Conservation (phyloP, 148 eudicot genomes). For the Rhododendron molle region DNA sequence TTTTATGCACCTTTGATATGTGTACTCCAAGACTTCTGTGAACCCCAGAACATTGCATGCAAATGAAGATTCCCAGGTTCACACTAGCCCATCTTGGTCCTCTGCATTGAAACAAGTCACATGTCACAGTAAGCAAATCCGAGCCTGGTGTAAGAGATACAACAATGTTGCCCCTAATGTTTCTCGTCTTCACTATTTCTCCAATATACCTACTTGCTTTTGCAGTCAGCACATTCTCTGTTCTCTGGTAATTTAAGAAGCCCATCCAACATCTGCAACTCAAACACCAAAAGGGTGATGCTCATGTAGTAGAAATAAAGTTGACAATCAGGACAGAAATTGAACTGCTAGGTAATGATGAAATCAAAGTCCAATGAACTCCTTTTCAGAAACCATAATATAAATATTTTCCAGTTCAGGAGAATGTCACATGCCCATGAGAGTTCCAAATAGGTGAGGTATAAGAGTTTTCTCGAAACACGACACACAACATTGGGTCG, state of each 20-base stretch:
- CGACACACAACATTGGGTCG: not conserved
- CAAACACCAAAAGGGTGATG: not conserved
- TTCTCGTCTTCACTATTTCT: not conserved
- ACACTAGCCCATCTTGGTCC: conserved; percentile 99
- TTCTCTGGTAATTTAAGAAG: conserved; percentile 93
- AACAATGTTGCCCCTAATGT: not conserved
- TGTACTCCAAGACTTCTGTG: conserved; percentile 99
- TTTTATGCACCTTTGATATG: conserved; percentile 77
- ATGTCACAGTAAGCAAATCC: conserved; percentile 1
- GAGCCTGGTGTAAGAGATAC: not conserved
- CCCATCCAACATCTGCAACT: conserved; percentile 77
- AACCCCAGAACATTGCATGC: conserved; percentile 99
- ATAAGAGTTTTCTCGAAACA: not conserved
- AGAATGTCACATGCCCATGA: not conserved
- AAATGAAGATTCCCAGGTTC: conserved; percentile 90
- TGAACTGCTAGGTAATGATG: not conserved
- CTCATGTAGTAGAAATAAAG: not conserved
- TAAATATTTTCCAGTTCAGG: too few species aligned
- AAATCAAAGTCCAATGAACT: not conserved
- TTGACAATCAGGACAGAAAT: not conserved
- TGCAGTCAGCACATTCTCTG: conserved; percentile 97
- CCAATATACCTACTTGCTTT: conserved; percentile 61
- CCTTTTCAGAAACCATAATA: not conserved
- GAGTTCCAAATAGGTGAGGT: not conserved
- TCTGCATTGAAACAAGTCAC: conserved; percentile 38